phyloP scores from a whole-genome alignment of 2,329 filamentous ascomycete genomes.

The Fusarium concolor region DNA sequence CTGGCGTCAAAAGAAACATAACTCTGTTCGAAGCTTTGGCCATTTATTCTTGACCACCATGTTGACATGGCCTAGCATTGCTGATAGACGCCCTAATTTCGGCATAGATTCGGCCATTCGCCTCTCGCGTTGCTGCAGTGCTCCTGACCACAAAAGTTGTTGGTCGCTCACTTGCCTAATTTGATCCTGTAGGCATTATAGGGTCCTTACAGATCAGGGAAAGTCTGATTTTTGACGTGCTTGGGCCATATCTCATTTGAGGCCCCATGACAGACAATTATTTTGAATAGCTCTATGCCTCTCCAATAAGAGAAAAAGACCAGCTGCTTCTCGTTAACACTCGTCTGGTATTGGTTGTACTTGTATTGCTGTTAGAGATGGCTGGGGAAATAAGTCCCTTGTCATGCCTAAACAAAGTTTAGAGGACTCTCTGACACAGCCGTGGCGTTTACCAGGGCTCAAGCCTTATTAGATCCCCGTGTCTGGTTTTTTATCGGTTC shows the following conservation, averaged over 20 bases:
- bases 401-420: background rate
- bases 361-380: slow-evolving; percentile 2
- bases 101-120: slow-evolving; percentile 30
- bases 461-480: slow-evolving; percentile 14
- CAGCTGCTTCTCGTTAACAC: slow-evolving; percentile 8
- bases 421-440: slow-evolving; percentile 6
- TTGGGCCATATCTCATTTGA: slow-evolving; percentile 9
- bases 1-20: slow-evolving; percentile 27
- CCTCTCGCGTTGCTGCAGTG: slow-evolving; percentile 31
- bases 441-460: slow-evolving; percentile 20
- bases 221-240: slow-evolving; percentile 21
- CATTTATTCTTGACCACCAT: slow-evolving; percentile 34
- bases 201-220: slow-evolving; percentile 22
- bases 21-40: slow-evolving; percentile 34
- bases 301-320: slow-evolving; percentile 1
- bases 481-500: slow-evolving; percentile 30
- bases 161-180: slow-evolving; percentile 27
- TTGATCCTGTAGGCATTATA: slow-evolving; percentile 6
- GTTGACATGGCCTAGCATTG: slow-evolving; percentile 12
- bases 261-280: slow-evolving; percentile 15
- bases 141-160: slow-evolving; percentile 28
- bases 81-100: slow-evolving; percentile 23
- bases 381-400: slow-evolving; percentile 1
- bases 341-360: slow-evolving; percentile 9
- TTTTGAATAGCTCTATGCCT: background rate